Base-by-base conservation (phyloP, 768 basidiomycete genomes). In the Cytidiella melzeri region DNA sequence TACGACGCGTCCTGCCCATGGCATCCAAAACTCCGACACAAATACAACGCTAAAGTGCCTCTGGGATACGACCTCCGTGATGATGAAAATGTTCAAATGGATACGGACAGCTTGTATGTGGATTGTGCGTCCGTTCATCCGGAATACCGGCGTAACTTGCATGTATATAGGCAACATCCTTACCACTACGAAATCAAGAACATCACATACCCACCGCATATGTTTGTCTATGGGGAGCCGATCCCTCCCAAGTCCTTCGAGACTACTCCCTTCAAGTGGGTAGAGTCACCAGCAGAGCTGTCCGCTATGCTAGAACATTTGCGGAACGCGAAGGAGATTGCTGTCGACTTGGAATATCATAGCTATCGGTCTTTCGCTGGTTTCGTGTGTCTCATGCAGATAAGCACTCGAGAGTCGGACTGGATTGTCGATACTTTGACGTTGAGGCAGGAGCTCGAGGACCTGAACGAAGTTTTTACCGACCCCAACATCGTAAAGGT, bases 321-420 rank as follows among this genome's bases (percentile, higher is more conserved):
- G n/a, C 76, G 76, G 23, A 61, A 64, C 4, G 76, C 73, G n/a
- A 68, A 67, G 21, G 93, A 95, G 64, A 81, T 98, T 46, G 95
- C 96, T 0, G 76, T 99, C 21, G 96, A 99, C 67, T 70, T 99
- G 24, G 95, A 99, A 67, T 88, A 97, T 62, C 93, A 98, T 72
- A 85, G 79, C 53, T 89, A 87, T 58, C 77, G 93, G 30, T 82
- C 85, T 3, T 97, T 87, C 63, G 65, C 67, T 10, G 95, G 96
- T 2, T 92, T 97, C 59, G 74, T 96, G 21, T 96, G 93, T 61
- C 69, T 99, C 48, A 95, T 97, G 83, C 92, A 95, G 64, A 76
- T 94, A 52, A 88, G 87, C 57, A 92, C 88, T 7, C 69, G 92
- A 47, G 75, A 82, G 5, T 75, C 80, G 52, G 95, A 99, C 63